Evolutionary conservation across 305 asterid genomes (phyloP).

Genomic region (Striga hermonthica): DNA sequence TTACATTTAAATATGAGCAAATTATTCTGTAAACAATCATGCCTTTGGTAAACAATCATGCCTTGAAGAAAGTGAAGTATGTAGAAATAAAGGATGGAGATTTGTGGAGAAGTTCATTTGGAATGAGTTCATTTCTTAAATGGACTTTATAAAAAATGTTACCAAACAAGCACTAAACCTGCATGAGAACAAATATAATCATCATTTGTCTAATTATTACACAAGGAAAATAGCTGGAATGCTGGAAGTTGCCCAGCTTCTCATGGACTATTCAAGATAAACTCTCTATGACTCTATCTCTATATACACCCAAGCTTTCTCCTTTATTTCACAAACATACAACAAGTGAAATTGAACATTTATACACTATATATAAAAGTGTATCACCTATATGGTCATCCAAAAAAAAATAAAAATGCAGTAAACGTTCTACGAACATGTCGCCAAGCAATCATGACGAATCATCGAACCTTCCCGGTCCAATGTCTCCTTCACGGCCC

Average conservation of each 20-base stretch:
- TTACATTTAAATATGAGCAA: too few species aligned
- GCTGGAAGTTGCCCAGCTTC: slow-evolving; percentile 4
- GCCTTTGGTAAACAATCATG: too few species aligned
- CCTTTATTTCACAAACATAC: slow-evolving; percentile 13
- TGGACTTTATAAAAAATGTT: too few species aligned
- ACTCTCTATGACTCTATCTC: slow-evolving; percentile 24
- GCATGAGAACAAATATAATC: background rate
- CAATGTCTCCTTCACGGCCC: slow-evolving; percentile 55
- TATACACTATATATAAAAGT: slow-evolving; percentile 31
- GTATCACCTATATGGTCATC: too few species aligned
- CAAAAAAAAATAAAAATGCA: too few species aligned
- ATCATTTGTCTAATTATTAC: background rate
- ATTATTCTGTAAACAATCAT: too few species aligned
- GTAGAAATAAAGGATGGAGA: too few species aligned
- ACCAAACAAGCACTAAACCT: background rate
- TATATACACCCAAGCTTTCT: slow-evolving; percentile 29
- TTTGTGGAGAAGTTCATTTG: too few species aligned
- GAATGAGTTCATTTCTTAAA: too few species aligned
- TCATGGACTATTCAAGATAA: slow-evolving; percentile 18
- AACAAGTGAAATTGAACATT: background rate
- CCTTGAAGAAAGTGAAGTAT: too few species aligned
- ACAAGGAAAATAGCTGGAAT: slow-evolving; percentile 4
- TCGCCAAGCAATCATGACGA: slow-evolving; percentile 55
- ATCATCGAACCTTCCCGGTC: slow-evolving; percentile 41
- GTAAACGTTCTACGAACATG: slow-evolving; percentile 42